Percentiles rank a stretch among this genome's conserved stretches.
phyloP scores from a whole-genome alignment of 116 monocot species.

The Zostera marina region DNA sequence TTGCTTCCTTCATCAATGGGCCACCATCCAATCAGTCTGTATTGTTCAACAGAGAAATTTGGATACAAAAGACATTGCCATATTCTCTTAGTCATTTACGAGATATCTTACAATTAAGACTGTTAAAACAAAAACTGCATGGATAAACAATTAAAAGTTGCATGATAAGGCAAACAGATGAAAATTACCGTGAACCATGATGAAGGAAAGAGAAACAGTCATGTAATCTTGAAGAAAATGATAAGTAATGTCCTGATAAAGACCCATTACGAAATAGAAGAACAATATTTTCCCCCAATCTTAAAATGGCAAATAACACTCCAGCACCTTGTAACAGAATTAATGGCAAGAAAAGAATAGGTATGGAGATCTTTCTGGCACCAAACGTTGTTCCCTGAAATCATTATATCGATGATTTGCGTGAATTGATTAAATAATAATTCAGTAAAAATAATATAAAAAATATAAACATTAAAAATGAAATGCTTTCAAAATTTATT shows the following conservation, averaged over 20 bases:
- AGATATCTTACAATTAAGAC: too few relatives aligned
- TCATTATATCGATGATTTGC: constrained; percentile 1
- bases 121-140: too few relatives aligned
- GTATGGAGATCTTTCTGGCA: constrained; percentile 58
- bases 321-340: constrained; percentile 83
- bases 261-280: constrained; percentile 46
- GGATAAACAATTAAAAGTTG: too few relatives aligned
- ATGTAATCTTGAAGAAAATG: constrained; percentile 45
- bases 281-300: constrained; percentile 79
- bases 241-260: constrained; percentile 36
- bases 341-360: constrained; percentile 69
- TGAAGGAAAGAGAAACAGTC: constrained; percentile 88
- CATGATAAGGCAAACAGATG: background rate
- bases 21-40: constrained; percentile 94
- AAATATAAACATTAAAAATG: too few relatives aligned
- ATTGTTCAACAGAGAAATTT: constrained; percentile 1
- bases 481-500: too few relatives aligned
- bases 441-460: background rate
- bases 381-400: constrained; percentile 76
- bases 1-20: constrained; percentile 98
- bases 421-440: background rate
- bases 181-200: constrained; percentile 76
- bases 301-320: constrained; percentile 50
- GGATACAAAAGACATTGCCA: too few relatives aligned
- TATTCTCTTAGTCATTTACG: too few relatives aligned